Evolutionary conservation across 495 filamentous ascomycete genomes (phyloP).

Genomic region (Penicillium odoratum): DNA sequence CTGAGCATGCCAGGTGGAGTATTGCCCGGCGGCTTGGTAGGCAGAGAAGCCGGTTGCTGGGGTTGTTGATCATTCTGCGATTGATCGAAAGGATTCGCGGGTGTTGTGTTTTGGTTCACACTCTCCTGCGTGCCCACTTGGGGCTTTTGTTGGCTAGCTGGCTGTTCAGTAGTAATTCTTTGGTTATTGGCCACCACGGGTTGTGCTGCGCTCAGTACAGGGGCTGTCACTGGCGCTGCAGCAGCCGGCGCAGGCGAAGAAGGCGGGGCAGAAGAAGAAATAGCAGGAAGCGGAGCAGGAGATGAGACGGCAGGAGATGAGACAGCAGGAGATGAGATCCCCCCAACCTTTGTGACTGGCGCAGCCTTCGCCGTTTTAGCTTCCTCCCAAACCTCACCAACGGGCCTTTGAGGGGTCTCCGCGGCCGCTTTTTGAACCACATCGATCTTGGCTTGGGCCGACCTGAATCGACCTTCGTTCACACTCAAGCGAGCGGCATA

Average conservation of each 20-base stretch:
- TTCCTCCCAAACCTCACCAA: conserved; percentile 80
- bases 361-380: conserved; percentile 68
- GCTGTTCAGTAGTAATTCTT: conserved; percentile 9
- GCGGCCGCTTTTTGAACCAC: conserved; percentile 75
- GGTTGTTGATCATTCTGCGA: conserved; percentile 26
- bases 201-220: conserved; percentile 5
- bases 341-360: conserved; percentile 6
- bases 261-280: conserved; percentile 13
- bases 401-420: conserved; percentile 79
- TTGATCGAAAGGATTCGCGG: conserved; percentile 37
- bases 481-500: conserved; percentile 73
- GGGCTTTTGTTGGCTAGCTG: background rate
- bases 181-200: conserved; percentile 11
- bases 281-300: background rate
- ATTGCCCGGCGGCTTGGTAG: conserved; percentile 40
- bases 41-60: conserved; percentile 32
- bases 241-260: conserved; percentile 19
- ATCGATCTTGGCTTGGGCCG: conserved; percentile 67
- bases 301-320: background rate
- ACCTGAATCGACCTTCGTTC: conserved; percentile 67
- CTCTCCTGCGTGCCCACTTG: background rate
- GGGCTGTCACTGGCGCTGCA: conserved; percentile 19
- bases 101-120: conserved; percentile 1
- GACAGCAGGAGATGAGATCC: conserved; percentile 5
- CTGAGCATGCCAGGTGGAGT: conserved; percentile 39